Evolutionary conservation across 163 green algal genomes (phyloP).

Genomic region (Scenedesmus sp.): DNA sequence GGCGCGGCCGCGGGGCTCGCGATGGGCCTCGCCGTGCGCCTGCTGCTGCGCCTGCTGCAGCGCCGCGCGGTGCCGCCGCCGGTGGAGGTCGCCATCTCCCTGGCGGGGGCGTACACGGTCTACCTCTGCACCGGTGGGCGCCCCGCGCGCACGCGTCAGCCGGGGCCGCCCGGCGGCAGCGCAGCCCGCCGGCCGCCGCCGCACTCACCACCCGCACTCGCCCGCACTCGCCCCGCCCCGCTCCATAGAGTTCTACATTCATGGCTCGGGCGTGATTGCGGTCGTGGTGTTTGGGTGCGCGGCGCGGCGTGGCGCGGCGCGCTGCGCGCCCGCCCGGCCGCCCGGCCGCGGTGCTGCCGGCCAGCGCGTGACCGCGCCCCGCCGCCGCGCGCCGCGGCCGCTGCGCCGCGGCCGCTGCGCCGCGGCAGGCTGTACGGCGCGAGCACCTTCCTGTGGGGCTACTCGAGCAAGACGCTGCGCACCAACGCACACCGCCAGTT

Average conservation of each 20-base stretch:
- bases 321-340: too few relatives aligned
- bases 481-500: constrained; percentile 73
- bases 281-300: constrained; percentile 91
- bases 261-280: constrained; percentile 85
- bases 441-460: constrained; percentile 76
- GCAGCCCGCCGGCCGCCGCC: too few relatives aligned
- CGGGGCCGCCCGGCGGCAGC: too few relatives aligned
- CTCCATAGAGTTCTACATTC: constrained; percentile 47
- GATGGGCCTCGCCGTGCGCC: constrained; percentile 29
- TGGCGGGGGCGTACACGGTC: constrained; percentile 80
- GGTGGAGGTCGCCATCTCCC: constrained; percentile 68
- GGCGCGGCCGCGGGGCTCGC: constrained; percentile 25
- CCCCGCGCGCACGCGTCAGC: too few relatives aligned
- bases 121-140: constrained; percentile 75
- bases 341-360: too few relatives aligned
- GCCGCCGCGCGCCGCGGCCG: too few relatives aligned
- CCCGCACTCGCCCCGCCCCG: too few relatives aligned
- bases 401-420: too few relatives aligned
- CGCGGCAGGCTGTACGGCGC: constrained; percentile 87
- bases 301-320: too few relatives aligned
- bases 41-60: constrained; percentile 55
- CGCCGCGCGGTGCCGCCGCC: constrained; percentile 50
- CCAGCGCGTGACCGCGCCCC: too few relatives aligned
- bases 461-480: constrained; percentile 53
- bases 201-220: too few relatives aligned